Evolutionary conservation across 768 basidiomycete genomes (phyloP), one percentile per base, ranked within the genome.

Genomic region (Porphyrellus cyaneotinctus): DNA sequence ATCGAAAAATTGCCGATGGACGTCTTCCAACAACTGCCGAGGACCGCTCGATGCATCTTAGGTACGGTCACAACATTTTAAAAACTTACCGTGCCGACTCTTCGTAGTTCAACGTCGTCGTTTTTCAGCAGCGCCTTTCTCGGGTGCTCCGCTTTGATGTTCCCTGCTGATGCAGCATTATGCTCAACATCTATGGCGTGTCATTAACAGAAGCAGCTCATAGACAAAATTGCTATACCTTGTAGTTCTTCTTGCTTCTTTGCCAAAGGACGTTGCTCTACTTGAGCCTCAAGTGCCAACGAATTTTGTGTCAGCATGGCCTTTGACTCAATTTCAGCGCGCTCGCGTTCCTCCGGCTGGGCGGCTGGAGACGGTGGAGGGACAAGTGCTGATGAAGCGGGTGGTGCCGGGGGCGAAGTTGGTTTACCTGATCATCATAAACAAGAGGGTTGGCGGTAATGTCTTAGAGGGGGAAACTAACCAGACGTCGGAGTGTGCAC

Each of bases 61-160:
- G 13, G 15, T 20, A 28, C 0, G 22, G 32, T 24, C 15, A 8
- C 14, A 18, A 14, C 33, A 41, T 18, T 35, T 32, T 58, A n/a
- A 33, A 6, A 11, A 49, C 80, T 49, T 61, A 93, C 94, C 71
- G 77, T 79, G 53, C 80, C 78, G n/a, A 99, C 75, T 38, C 95
- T 76, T 11, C 75, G 72, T 39, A 99, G 75, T 72, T 99, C 95
- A 23, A 68, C 64, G 65, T 98, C 95, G 56, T 95, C 83, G 53
- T 93, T 90, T 71, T 87, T 94, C 45, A 98, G 70, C 30, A 97
- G 68, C 0, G 92, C 89, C 65, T 87, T 91, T 52, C 79, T 79
- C 17, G 73, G 72, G 23, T 80, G 81, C 51, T 81, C 79, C 4
- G 68, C 66, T 44, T 73, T 58, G 24, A 53, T 36, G 3, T 55